phyloP scores from a whole-genome alignment of 495 filamentous ascomycete species.

The Chaetomium cochliodes region DNA sequence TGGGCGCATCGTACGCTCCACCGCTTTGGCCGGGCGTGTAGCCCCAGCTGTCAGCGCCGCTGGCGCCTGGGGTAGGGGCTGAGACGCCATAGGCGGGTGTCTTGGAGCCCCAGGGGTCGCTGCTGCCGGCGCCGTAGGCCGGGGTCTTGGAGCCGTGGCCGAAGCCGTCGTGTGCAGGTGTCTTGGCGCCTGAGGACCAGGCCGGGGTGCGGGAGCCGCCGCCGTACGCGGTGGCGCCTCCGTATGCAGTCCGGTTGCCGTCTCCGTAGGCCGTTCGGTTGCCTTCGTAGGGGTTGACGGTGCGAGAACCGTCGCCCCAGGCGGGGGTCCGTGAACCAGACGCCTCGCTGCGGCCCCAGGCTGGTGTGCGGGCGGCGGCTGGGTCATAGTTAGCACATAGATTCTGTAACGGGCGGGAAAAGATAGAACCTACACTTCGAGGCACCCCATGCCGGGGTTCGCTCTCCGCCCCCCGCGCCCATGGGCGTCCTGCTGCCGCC shows the following conservation, averaged over 20 bases:
- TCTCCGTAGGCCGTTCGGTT: constrained; percentile 70
- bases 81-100: constrained; percentile 68
- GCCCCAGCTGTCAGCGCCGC: constrained; percentile 49
- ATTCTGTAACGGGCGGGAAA: neutral
- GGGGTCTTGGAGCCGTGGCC: constrained; percentile 73
- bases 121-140: constrained; percentile 59
- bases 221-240: constrained; percentile 58
- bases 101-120: constrained; percentile 71
- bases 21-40: constrained; percentile 52
- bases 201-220: constrained; percentile 52
- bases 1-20: constrained; percentile 69
- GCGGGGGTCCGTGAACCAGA: constrained; percentile 68
- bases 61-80: constrained; percentile 56
- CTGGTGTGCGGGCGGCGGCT: constrained; percentile 62
- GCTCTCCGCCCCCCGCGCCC: constrained; percentile 55
- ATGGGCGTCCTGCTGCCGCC: constrained; percentile 69
- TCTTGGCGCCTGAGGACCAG: constrained; percentile 55
- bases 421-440: constrained; percentile 55
- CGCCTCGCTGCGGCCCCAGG: constrained; percentile 58
- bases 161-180: constrained; percentile 62
- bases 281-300: constrained; percentile 79
- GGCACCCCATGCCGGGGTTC: constrained; percentile 68
- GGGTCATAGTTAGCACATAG: constrained; percentile 28
- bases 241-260: constrained; percentile 73
- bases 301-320: constrained; percentile 74